Percentiles rank a stretch among this genome's conserved stretches.
These are phyloP conservation scores for Pythium myriotylum DNA, from an alignment of 352 stramenopile species.

Conservation along the genomic window DNA sequence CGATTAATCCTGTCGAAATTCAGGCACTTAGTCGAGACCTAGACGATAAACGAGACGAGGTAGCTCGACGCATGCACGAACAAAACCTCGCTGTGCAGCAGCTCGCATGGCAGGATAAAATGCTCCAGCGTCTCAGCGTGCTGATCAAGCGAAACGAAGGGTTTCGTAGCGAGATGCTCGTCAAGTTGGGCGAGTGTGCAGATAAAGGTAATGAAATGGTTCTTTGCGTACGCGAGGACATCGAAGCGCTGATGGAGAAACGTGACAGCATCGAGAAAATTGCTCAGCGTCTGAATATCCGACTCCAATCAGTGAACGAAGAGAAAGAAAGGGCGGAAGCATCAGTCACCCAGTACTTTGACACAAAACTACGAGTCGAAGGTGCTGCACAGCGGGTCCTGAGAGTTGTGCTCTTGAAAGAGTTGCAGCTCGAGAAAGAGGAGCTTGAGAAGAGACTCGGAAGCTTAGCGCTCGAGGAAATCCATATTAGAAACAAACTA, in stretches of 20 bases:
- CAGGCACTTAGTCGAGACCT: slow-evolving; percentile 42
- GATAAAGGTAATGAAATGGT: slow-evolving; percentile 64
- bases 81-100: slow-evolving; percentile 40
- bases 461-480: slow-evolving; percentile 4
- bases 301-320: slow-evolving; percentile 34
- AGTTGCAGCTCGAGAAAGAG: slow-evolving; percentile 42
- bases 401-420: slow-evolving; percentile 44
- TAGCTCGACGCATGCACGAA: slow-evolving; percentile 47
- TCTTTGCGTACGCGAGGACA: slow-evolving; percentile 57
- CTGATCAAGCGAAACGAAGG: slow-evolving; percentile 73
- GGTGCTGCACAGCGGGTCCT: slow-evolving; percentile 56
- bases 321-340: slow-evolving; percentile 40
- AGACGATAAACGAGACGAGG: slow-evolving; percentile 46
- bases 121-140: slow-evolving; percentile 66
- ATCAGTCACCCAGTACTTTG: slow-evolving; percentile 55
- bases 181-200: slow-evolving; percentile 36
- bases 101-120: slow-evolving; percentile 62
- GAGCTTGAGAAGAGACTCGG: slow-evolving; percentile 32
- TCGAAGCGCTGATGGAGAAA: slow-evolving; percentile 51
- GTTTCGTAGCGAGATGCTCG: slow-evolving; percentile 49
- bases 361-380: slow-evolving; percentile 58
- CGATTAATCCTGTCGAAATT: slow-evolving; percentile 49
- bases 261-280: slow-evolving; percentile 30
- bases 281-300: slow-evolving; percentile 32
- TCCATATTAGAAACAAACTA: slow-evolving; percentile 13